Evolutionary conservation across 352 stramenopile species (phyloP).

Genomic region (Phytophthora palmivora): DNA sequence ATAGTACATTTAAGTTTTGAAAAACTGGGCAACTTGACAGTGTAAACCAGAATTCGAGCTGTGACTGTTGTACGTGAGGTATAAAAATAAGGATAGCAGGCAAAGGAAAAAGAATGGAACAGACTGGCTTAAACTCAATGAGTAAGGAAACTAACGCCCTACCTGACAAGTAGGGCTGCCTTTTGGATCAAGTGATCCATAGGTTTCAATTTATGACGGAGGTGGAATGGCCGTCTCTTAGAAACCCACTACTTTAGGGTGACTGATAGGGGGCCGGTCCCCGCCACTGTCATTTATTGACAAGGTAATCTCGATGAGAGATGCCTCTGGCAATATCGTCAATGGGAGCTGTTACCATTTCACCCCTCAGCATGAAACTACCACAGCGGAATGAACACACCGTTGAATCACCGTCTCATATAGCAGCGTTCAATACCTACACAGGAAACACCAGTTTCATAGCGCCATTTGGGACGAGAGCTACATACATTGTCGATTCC

Average conservation of each 20-base stretch:
- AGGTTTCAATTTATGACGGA: conserved; percentile 82
- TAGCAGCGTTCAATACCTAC: too few relatives aligned
- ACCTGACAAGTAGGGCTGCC: conserved; percentile 86
- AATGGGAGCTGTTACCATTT: not conserved
- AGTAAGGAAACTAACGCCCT: conserved; percentile 92
- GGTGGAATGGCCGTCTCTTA: conserved; percentile 71
- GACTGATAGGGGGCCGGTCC: conserved; percentile 60
- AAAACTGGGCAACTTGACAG: too few relatives aligned
- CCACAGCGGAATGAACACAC: too few relatives aligned
- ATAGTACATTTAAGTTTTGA: too few relatives aligned
- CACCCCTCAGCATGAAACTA: not conserved
- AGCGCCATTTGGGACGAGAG: too few relatives aligned
- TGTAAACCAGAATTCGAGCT: not conserved
- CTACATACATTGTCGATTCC: too few relatives aligned
- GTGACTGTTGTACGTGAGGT: conserved; percentile 19
- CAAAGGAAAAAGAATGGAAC: too few relatives aligned
- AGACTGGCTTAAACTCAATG: conserved; percentile 91
- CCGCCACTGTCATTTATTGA: too few relatives aligned
- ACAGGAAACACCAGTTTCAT: too few relatives aligned
- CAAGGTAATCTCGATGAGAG: too few relatives aligned
- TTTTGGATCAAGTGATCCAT: conserved; percentile 56
- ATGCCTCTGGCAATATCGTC: not conserved
- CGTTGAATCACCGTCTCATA: too few relatives aligned
- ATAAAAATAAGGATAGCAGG: not conserved
- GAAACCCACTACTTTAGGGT: conserved; percentile 56